phyloP scores from a whole-genome alignment of 2,329 filamentous ascomycete genomes.

The Xenoacremonium recifei region DNA sequence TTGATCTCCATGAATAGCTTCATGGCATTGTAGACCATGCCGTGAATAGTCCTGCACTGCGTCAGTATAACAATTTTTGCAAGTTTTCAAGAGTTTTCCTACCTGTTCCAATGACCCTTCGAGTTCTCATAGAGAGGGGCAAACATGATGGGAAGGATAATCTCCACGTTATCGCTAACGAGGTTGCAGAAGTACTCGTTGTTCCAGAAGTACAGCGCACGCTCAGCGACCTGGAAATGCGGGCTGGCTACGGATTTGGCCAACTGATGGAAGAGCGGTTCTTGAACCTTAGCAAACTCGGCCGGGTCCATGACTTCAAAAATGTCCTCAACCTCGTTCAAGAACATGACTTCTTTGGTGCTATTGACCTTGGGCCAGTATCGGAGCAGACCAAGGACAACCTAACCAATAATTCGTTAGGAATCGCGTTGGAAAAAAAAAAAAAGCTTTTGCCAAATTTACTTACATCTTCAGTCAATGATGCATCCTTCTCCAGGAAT shows the following conservation, averaged over 20 bases:
- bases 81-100: conserved; percentile 16
- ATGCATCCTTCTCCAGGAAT: conserved; percentile 96
- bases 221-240: conserved; percentile 97
- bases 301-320: conserved; percentile 99
- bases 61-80: conserved; percentile 34
- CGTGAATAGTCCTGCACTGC: conserved; percentile 80
- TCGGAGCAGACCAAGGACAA: conserved; percentile 87
- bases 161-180: conserved; percentile 97
- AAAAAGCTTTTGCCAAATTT: neutral
- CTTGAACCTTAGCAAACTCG: conserved; percentile 98
- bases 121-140: conserved; percentile 97
- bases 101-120: conserved; percentile 99
- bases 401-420: conserved; percentile 51
- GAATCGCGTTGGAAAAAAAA: neutral
- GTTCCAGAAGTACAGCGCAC: conserved; percentile 99
- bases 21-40: conserved; percentile 99
- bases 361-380: conserved; percentile 99
- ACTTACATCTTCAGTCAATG: conserved; percentile 88
- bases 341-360: conserved; percentile 99
- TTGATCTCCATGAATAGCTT: conserved; percentile 99
- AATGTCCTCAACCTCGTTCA: conserved; percentile 98
- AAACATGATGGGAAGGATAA: conserved; percentile 99
- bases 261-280: conserved; percentile 93
- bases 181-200: conserved; percentile 99
- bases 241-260: conserved; percentile 98